Conservation (phyloP, 352 stramenopile genomes). For the Elongisporangium senticosum region DNA sequence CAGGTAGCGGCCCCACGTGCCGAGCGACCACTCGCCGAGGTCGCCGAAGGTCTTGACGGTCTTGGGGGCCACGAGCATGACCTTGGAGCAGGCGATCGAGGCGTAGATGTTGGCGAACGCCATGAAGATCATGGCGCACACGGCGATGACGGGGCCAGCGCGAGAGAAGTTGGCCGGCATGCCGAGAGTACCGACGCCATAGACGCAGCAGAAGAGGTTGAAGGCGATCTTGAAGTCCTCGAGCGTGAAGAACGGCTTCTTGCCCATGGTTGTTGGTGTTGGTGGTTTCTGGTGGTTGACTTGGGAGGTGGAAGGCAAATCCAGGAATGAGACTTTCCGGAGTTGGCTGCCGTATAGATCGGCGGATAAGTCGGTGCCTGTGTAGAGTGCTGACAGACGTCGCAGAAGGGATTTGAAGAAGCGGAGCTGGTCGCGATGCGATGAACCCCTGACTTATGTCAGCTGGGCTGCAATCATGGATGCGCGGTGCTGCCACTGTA, state of each 20-base stretch:
- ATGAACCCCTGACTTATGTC: neutral
- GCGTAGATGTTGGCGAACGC: conserved; percentile 52
- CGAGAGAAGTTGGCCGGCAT: conserved; percentile 47
- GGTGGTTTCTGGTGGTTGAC: neutral
- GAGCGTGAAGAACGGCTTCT: conserved; percentile 28
- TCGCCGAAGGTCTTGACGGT: conserved; percentile 49
- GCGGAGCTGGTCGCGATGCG: neutral
- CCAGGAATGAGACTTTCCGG: conserved; percentile 1
- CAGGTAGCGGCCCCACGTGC: conserved; percentile 31
- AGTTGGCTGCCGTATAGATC: neutral
- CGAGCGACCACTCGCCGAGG: conserved; percentile 26
- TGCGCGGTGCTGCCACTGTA: neutral
- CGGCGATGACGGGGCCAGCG: conserved; percentile 32
- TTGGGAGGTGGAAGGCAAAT: conserved; percentile 1
- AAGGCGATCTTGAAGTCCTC: conserved; percentile 44
- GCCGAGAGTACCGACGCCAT: conserved; percentile 44
- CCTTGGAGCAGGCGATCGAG: conserved; percentile 37
- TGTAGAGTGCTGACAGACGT: neutral
- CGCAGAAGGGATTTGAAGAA: neutral
- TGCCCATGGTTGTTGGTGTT: neutral
- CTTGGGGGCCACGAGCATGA: conserved; percentile 36
- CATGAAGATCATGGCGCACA: conserved; percentile 41
- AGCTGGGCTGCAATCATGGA: neutral
- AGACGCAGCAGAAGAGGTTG: conserved; percentile 38
- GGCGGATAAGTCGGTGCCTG: neutral